Evolutionary conservation across 306 rosid species (phyloP), one percentile per base, ranked within the genome.

Genomic region (Leucaena leucocephala): DNA sequence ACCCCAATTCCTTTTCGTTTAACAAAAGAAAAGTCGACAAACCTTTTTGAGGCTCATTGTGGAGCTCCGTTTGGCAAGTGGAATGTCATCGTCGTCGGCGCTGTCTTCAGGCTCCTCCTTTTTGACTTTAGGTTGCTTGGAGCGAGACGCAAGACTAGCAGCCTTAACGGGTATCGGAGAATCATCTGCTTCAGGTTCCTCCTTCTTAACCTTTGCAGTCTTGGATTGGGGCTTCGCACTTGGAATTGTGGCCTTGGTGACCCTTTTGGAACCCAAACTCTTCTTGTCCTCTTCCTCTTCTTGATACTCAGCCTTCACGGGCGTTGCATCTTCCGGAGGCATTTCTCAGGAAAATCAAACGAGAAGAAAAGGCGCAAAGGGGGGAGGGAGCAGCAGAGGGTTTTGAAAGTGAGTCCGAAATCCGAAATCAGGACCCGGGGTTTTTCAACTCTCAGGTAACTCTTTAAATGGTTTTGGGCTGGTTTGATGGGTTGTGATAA

Each of bases 301-400:
- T 15, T 44, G 82, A 39, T 61, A 75, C 42, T 46, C 71, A 49
- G 71, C 81, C 84, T 83, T 90, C 63, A 78, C 78, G 4, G 80
- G 58, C 82, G 81, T 88, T 42, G 82, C 72, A n/a, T 90, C 92
- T 74, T 85, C 90, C 0, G 90, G 86, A 57, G 92, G 58, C 97
- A 93, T 93, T 74, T 66, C 54, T 19, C 43, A 12, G 38, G 8
- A 43, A 57, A 7, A 40, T 3, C 71, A 17, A 65, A 65, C 27
- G 6, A 39, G 2, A 15, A 50, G 12, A 17, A 19, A 68, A 72
- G 1, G 65, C 3, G 39, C 45, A 16, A 50, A 12, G 7, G 19
- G 40, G 1, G 64, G 33, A 15, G 33, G 68, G 16, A 46, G 21
- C 17, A 15, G 54, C 19, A 12, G 40, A 44, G 34, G 58, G 27